A percentile compares a stretch with the other conserved stretches of the same genome.
Evolutionary conservation across 768 basidiomycete species (phyloP).

Genomic region (Podaxis mareebaensis): DNA sequence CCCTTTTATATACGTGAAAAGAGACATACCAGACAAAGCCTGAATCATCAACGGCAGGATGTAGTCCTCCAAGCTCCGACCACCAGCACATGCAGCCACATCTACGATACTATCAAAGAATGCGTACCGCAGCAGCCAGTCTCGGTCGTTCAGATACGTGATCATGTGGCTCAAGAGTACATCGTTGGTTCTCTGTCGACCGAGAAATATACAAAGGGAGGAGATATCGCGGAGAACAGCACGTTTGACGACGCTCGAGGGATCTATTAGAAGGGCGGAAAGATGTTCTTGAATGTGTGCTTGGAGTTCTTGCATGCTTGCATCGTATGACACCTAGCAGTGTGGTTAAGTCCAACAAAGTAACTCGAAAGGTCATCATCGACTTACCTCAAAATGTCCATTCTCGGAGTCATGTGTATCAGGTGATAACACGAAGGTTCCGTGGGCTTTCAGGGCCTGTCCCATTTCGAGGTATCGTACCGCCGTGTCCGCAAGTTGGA

Average conservation of each 20-base stretch:
- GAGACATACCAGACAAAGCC: slow-evolving; percentile 77
- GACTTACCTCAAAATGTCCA: slow-evolving; percentile 74
- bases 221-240: slow-evolving; percentile 87
- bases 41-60: slow-evolving; percentile 97
- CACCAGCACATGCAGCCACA: slow-evolving; percentile 92
- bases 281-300: slow-evolving; percentile 85
- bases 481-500: slow-evolving; percentile 82
- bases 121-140: slow-evolving; percentile 87
- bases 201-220: slow-evolving; percentile 90
- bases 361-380: not conserved
- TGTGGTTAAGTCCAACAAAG: not conserved
- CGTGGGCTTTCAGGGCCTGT: slow-evolving; percentile 85
- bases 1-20: not conserved
- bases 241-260: slow-evolving; percentile 87
- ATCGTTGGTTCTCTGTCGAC: slow-evolving; percentile 91
- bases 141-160: slow-evolving; percentile 84
- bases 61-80: slow-evolving; percentile 90
- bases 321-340: slow-evolving; percentile 86
- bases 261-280: slow-evolving; percentile 82
- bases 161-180: slow-evolving; percentile 89
- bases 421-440: slow-evolving; percentile 61
- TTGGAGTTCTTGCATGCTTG: slow-evolving; percentile 84
- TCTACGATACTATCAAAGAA: slow-evolving; percentile 97
- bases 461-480: slow-evolving; percentile 91
- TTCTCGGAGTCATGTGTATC: slow-evolving; percentile 76